These are phyloP conservation scores for Chrysoporthe cubensis DNA, from an alignment of 2,329 filamentous ascomycete species.

Conservation along the genomic window DNA sequence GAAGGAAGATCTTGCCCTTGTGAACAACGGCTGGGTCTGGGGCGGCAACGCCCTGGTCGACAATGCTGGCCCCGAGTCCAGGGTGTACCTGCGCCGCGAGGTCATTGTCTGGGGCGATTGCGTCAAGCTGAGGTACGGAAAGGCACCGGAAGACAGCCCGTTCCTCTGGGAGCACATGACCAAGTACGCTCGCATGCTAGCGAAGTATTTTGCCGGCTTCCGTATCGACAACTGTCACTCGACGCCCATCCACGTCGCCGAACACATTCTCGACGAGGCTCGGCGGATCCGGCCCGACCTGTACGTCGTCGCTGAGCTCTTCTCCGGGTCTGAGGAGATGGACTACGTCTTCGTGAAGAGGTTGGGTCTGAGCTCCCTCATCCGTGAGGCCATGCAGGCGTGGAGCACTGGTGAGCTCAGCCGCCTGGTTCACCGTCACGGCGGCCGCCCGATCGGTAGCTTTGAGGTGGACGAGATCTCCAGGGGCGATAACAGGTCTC, in stretches of 20 bases:
- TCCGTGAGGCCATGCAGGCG: conserved; percentile 97
- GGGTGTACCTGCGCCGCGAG: conserved; percentile 92
- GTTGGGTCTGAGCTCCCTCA: conserved; percentile 86
- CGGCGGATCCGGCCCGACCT: conserved; percentile 83
- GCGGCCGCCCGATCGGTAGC: conserved; percentile 91
- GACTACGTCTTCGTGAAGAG: conserved; percentile 96
- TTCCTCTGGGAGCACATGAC: conserved; percentile 97
- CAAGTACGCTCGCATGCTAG: conserved; percentile 86
- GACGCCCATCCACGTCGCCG: conserved; percentile 90
- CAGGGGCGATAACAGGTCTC: conserved; percentile 55
- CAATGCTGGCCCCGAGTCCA: conserved; percentile 86
- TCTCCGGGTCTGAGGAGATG: conserved; percentile 93
- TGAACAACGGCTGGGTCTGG: conserved; percentile 99
- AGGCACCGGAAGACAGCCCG: conserved; percentile 79
- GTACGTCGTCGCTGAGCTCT: conserved; percentile 92
- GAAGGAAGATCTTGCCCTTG: conserved; percentile 76
- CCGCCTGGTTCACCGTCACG: conserved; percentile 89
- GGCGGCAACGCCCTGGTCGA: conserved; percentile 92
- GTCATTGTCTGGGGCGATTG: conserved; percentile 99
- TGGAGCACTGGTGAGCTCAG: conserved; percentile 95
- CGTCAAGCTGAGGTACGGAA: conserved; percentile 92
- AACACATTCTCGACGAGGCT: conserved; percentile 94
- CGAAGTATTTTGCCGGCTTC: conserved; percentile 93
- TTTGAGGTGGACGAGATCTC: conserved; percentile 92
- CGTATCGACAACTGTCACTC: conserved; percentile 98